Evolutionary conservation across 768 basidiomycete genomes (phyloP).

Genomic region (Pisolithus microcarpus): DNA sequence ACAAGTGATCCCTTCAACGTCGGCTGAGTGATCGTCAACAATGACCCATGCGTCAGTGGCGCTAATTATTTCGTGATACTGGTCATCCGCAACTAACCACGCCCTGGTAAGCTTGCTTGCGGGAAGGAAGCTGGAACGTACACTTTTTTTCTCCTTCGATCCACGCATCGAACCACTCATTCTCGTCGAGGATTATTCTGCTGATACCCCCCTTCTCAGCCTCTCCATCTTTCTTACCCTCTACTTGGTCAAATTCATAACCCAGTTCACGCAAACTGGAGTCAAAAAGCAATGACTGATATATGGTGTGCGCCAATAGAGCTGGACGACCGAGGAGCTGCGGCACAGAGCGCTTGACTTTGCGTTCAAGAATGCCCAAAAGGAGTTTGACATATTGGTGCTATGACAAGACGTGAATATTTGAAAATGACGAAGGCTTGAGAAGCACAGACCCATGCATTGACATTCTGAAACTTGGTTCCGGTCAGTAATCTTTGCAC

Average conservation of each 20-base stretch:
- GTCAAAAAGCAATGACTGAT: constrained; percentile 88
- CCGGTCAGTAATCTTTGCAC: constrained; percentile 63
- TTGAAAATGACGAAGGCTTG: neutral
- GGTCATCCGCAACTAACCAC: constrained; percentile 71
- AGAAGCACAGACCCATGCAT: constrained; percentile 60
- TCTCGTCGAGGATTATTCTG: constrained; percentile 71
- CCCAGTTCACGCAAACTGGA: constrained; percentile 66
- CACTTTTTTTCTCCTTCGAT: constrained; percentile 83
- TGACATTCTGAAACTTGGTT: constrained; percentile 56
- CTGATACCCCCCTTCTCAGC: constrained; percentile 69
- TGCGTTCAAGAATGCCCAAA: constrained; percentile 67
- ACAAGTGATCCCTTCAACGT: constrained; percentile 25
- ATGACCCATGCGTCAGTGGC: constrained; percentile 83
- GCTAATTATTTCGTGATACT: constrained; percentile 79
- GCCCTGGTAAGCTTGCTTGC: neutral
- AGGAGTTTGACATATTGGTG: constrained; percentile 78
- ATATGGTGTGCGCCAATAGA: constrained; percentile 90
- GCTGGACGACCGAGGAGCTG: constrained; percentile 69
- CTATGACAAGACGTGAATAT: constrained; percentile 32
- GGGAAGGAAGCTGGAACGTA: constrained; percentile 32
- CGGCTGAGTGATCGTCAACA: constrained; percentile 53
- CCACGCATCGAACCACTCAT: constrained; percentile 91
- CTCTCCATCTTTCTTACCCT: constrained; percentile 17
- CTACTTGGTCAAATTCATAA: constrained; percentile 42
- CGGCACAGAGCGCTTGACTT: constrained; percentile 70